Base-by-base conservation (phyloP, 1,139 yeast genomes). In the Lodderomyces beijingensis region DNA sequence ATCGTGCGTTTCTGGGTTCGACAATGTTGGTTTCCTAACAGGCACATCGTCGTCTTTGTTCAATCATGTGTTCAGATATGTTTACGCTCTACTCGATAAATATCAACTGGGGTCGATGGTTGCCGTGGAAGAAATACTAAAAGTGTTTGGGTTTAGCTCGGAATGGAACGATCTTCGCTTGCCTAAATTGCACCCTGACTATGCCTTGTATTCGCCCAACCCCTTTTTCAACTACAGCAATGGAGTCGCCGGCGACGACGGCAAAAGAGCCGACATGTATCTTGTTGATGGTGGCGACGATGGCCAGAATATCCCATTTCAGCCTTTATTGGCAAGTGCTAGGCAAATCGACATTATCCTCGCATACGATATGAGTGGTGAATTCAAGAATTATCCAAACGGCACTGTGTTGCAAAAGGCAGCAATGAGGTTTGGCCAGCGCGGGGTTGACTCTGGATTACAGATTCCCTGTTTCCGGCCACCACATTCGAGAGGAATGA, bases 21-120 rank as follows among this genome's bases (percentile, higher is more conserved):
- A 85, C 50, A 80, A 80, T 45, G 72, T 76, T n/a, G 89, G 87
- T 0, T 84, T 79, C 45, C 54, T 85, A 7, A 66, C 80, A 14
- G 94, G 83, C 0, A 74, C 89, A 0, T 80, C 93, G 0, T 79
- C 93, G 0, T 74, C 86, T 1, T 53, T 83, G 16, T 84, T 80
- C 59, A 79, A 79, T 48, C 74, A 69, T 37, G 68, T 74, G 0
- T 59, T 77, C 33, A 47, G 68, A 5, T 63, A 65, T 33, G 49
- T 76, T 2, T 74, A 76, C 64, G 55, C 67, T 36, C 36, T 62
- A 24, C 55, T 72, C 9, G 50, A 69, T 2, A 50, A 58, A 22
- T 50, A 69, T 2, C 59, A 68, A 11, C 56, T 50, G 40, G 70
- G 63, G 24, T 53, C 66, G 1, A 53, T 64, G 11, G 39, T 48